Conservation (phyloP, 768 basidiomycete species). For the Podaxis pistillaris region DNA sequence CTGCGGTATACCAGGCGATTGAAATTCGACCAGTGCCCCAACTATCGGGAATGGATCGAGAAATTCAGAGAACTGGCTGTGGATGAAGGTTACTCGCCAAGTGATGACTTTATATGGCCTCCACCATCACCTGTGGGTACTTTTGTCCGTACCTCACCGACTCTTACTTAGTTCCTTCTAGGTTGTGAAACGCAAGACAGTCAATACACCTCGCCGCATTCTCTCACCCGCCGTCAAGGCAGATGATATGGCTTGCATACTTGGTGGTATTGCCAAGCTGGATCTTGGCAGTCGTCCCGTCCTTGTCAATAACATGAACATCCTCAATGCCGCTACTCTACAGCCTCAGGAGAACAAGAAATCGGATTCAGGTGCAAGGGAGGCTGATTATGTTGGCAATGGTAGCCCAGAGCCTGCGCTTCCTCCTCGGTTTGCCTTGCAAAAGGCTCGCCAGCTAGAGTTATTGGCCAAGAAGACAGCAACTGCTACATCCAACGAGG, state of each 20-base stretch:
- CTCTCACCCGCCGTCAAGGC: conserved; percentile 34
- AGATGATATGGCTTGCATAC: conserved; percentile 52
- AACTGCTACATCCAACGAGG: conserved; percentile 50
- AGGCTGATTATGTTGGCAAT: conserved; percentile 47
- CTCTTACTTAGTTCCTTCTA: conserved; percentile 19
- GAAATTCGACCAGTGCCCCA: conserved; percentile 65
- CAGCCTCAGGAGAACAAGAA: conserved; percentile 29
- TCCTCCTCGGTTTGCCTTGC: conserved; percentile 30
- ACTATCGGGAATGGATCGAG: conserved; percentile 65
- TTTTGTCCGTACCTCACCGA: background rate
- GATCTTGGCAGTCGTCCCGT: conserved; percentile 50
- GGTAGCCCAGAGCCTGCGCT: conserved; percentile 29
- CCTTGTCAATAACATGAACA: conserved; percentile 51
- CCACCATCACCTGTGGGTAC: conserved; percentile 40
- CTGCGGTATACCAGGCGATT: conserved; percentile 68
- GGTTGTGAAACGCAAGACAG: conserved; percentile 26
- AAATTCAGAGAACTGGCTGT: conserved; percentile 62
- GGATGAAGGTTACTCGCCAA: conserved; percentile 55
- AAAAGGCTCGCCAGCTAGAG: conserved; percentile 55
- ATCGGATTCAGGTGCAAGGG: conserved; percentile 16
- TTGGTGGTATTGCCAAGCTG: conserved; percentile 59
- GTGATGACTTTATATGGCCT: conserved; percentile 73
- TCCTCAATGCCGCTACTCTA: conserved; percentile 34
- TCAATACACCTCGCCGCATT: conserved; percentile 34
- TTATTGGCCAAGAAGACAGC: conserved; percentile 43